phyloP scores from a whole-genome alignment of 2,329 filamentous ascomycete species.

The Aspergillus texensis region DNA sequence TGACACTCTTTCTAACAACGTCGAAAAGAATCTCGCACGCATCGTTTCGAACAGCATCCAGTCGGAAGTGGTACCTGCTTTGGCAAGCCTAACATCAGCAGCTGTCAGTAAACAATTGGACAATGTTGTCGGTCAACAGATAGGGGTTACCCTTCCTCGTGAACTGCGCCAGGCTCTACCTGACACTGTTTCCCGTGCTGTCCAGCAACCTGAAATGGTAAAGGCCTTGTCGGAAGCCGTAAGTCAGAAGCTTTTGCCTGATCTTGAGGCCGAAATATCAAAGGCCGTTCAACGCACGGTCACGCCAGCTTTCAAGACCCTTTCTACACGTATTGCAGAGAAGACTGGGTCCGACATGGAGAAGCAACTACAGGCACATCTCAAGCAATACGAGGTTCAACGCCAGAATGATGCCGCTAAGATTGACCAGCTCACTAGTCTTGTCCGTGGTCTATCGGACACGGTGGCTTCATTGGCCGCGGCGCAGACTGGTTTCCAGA shows the following conservation, averaged over 20 bases:
- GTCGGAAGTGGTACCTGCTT: constrained; percentile 71
- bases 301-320: constrained; percentile 66
- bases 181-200: constrained; percentile 63
- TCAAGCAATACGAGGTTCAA: constrained; percentile 55
- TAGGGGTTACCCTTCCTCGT: constrained; percentile 68
- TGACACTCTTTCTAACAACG: constrained; percentile 68
- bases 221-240: constrained; percentile 74
- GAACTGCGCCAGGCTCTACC: constrained; percentile 75
- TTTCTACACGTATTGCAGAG: constrained; percentile 68
- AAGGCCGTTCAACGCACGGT: constrained; percentile 64
- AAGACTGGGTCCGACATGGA: constrained; percentile 71
- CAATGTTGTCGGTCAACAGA: constrained; percentile 65
- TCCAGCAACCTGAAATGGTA: constrained; percentile 74
- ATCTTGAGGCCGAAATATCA: constrained; percentile 70
- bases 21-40: constrained; percentile 73
- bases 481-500: constrained; percentile 45
- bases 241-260: constrained; percentile 64
- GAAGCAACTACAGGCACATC: constrained; percentile 56
- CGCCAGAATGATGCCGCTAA: constrained; percentile 59
- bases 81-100: constrained; percentile 68
- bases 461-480: constrained; percentile 48
- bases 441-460: constrained; percentile 60
- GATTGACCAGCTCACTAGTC: constrained; percentile 60
- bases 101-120: constrained; percentile 73
- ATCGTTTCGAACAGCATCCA: constrained; percentile 78